Conservation (phyloP, 78 protist genomes). For the Protostelium mycophagum region DNA sequence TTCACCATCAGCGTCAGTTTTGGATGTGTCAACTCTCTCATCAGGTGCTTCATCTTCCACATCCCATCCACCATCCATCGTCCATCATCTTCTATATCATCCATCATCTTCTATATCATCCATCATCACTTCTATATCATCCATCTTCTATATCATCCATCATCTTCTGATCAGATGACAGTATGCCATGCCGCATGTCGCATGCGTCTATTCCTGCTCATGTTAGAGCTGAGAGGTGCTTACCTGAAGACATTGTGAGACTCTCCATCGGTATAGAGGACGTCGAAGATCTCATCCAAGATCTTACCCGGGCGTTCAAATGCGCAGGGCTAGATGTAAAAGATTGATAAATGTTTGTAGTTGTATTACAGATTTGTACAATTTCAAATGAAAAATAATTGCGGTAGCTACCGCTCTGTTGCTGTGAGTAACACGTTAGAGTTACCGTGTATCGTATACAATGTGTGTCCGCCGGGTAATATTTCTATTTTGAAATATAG, state of each 20-base stretch:
- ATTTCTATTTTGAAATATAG: too few relatives aligned
- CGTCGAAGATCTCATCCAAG: conserved; percentile 49
- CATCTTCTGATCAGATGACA: not conserved
- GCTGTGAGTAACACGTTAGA: too few relatives aligned
- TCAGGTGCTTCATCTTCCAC: conserved; percentile 6
- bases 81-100: too few relatives aligned
- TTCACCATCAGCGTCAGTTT: conserved; percentile 41
- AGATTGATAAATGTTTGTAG: not conserved
- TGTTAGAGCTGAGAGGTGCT: conserved; percentile 46
- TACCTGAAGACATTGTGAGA: conserved; percentile 60
- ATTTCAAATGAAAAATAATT: too few relatives aligned
- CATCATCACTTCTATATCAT: too few relatives aligned
- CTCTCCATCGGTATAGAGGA: conserved; percentile 76
- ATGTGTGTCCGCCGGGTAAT: too few relatives aligned
- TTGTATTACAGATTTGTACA: too few relatives aligned
- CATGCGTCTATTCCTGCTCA: conserved; percentile 77
- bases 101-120: too few relatives aligned
- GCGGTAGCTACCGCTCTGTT: too few relatives aligned
- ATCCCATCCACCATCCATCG: not conserved
- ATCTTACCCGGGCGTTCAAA: conserved; percentile 42
- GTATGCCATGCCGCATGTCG: conserved; percentile 69
- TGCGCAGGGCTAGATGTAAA: not conserved
- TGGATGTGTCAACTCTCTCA: conserved; percentile 39
- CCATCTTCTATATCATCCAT: too few relatives aligned
- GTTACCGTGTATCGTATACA: too few relatives aligned